Evolutionary conservation across 2,329 filamentous ascomycete species (phyloP).

Genomic region (Magnaporthiopsis rhizophila): DNA sequence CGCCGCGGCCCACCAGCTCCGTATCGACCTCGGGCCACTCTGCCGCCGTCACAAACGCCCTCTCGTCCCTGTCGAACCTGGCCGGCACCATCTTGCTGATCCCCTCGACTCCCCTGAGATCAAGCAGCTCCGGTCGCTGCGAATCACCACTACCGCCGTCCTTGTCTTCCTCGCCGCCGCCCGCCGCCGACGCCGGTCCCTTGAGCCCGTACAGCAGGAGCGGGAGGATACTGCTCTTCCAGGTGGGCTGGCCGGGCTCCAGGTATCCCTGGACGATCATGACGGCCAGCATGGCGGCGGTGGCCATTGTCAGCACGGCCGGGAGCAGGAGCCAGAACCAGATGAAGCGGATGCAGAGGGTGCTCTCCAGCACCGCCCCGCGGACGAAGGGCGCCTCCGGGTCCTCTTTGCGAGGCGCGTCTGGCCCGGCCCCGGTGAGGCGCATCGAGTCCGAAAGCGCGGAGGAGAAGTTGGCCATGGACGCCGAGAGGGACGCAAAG

Average conservation of each 20-base stretch:
- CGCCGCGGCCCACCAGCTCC: too few species aligned
- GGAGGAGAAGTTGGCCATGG: background rate
- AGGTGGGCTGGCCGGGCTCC: constrained; percentile 4
- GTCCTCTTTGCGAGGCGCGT: background rate
- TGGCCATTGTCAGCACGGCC: background rate
- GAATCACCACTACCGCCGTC: background rate
- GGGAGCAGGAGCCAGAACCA: constrained; percentile 1
- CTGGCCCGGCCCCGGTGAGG: background rate
- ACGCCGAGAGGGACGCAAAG: background rate
- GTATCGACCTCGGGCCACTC: too few species aligned
- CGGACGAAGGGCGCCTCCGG: background rate
- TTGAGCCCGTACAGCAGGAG: background rate
- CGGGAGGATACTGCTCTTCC: constrained; percentile 6
- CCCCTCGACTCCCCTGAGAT: background rate
- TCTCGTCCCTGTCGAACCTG: constrained; percentile 2
- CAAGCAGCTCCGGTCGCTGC: background rate
- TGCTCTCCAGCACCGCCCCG: background rate
- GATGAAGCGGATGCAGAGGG: background rate
- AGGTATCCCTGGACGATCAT: background rate
- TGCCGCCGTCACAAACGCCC: too few species aligned
- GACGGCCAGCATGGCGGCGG: background rate
- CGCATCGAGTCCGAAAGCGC: constrained; percentile 3
- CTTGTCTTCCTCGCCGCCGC: background rate
- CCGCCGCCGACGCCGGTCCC: background rate
- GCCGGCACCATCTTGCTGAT: constrained; percentile 1